These are phyloP conservation scores for Suhomyces sp. DNA, from an alignment of 805 yeast genomes.

Conservation along the genomic window DNA sequence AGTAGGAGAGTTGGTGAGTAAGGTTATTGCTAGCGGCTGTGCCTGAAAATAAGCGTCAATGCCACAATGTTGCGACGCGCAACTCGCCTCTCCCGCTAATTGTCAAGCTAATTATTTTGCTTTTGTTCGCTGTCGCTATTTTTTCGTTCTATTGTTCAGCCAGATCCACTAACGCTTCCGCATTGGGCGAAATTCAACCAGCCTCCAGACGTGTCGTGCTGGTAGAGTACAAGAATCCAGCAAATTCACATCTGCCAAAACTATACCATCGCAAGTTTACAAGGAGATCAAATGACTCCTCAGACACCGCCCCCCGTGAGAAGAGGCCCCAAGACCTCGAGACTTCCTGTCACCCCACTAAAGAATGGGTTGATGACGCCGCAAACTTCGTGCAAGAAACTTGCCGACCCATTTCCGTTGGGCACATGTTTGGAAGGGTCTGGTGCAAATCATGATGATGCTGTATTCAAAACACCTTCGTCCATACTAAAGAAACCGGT, in stretches of 20 bases:
- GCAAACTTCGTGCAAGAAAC: background rate
- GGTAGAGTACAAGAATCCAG: background rate
- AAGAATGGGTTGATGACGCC: constrained; percentile 4
- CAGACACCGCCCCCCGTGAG: constrained; percentile 2
- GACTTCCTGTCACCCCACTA: constrained; percentile 1
- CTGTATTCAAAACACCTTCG: constrained; percentile 6
- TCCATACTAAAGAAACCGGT: constrained; percentile 7
- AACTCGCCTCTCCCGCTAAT: background rate
- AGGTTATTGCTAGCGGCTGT: too few species aligned
- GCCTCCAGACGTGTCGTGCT: constrained; percentile 1
- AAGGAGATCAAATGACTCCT: background rate
- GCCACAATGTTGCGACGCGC: background rate
- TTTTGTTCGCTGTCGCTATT: background rate
- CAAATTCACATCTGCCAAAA: background rate
- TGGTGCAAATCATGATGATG: background rate
- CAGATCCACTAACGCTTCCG: background rate
- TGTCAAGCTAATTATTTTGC: background rate
- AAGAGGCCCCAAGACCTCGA: background rate
- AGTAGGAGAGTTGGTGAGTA: too few species aligned
- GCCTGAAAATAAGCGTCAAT: too few species aligned
- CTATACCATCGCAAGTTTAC: background rate
- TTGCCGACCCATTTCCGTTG: background rate
- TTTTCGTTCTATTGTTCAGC: background rate
- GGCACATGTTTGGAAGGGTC: background rate
- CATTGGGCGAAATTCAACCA: background rate